Evolutionary conservation across 306 rosid species (phyloP), one percentile per base, ranked within the genome.

Genomic region (Castanea crenata): DNA sequence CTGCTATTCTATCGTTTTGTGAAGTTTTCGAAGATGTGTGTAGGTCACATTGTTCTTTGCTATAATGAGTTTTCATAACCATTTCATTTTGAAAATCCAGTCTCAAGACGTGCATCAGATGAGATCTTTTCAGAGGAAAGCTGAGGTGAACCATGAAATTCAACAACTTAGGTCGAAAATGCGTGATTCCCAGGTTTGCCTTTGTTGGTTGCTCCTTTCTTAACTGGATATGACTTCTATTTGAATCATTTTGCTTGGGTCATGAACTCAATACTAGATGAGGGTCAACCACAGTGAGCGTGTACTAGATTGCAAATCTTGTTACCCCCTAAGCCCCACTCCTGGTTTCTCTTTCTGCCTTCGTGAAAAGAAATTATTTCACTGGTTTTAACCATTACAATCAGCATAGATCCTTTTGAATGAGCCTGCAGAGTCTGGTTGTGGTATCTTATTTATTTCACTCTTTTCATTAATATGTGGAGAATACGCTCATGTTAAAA

Each of bases 121-220:
- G 46, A 93, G 89, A 86, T 77, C 89, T 86, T 95, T 91, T 82
- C 97, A 91, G 89, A 88, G 96, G 92, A 95, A 95, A 85, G 99
- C 99, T 62, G 99, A 91, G 80, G 97, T 82, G 84, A 91, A 89
- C 87, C 97, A 95, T 87, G 97, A 95, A 87, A 90, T 95, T 82
- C 99, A 95, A 85, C 95, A 81, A 78, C 90, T 95, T 51, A 92
- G 89, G 89, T 69, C 96, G 32, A 95, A 95, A 84, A 95, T 95
- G 98, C 90, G 99, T 72, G 99, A 95, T 78, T 95, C 97, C 44
- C 99, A 95, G 96, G 99, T 95, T 74, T 76, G 76, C 27, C 13
- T 84, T 81, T 31, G 52, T 69, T 78, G 19, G 55, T 71, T 57
- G 44, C 71, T 68, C 38, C 12, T 56, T 72, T 77, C 46, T 81